Base-by-base conservation (phyloP, 345 rosid species). In the Camelina neglecta region DNA sequence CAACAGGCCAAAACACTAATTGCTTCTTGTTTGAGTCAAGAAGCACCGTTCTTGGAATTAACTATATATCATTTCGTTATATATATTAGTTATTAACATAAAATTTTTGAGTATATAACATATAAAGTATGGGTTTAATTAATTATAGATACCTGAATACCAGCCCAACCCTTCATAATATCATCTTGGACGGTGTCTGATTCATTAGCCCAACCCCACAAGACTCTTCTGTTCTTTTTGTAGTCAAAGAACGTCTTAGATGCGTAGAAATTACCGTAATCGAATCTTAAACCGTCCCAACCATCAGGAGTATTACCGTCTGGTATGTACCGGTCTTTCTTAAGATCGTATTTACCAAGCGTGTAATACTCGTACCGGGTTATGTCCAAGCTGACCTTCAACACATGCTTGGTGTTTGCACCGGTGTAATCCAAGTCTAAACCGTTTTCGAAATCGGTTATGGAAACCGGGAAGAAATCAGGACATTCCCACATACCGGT, bases 401-500 rank as follows among this genome's bases (percentile, higher is more conserved):
- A 66, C 2, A 87, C 86, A 50, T 87, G 87, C 57, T 86, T 90
- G 33, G 83, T 69, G 35, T 76, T 58, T 12, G 3, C 0, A 70
- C 80, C 48, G 71, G 80, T 4, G 75, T 56, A 60, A 33, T 72
- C 77, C 29, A 75, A 61, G 23, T 92, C 96, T 84, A 89, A 59
- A 16, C 98, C 96, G 15, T 68, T 53, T 55, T 68, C 11, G 7
- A 67, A 67, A 4, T 87, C 79, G 11, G 74, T 48, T 10, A 64
- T 0, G 2, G 84, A 50, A 56, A 92, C 93, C 0, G 99, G 96
- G 60, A 68, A 94, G 59, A 94, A 92, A 73, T 94, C 98, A 0
- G 90, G 98, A 79, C 99, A 92, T 60, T 95, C 99, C 94, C 91
- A 92, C 93, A 86, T 89, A n/a, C 91, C 97, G 12, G 96, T 84